phyloP scores from a whole-genome alignment of 2,329 filamentous ascomycete genomes.

The Curvularia lunata region DNA sequence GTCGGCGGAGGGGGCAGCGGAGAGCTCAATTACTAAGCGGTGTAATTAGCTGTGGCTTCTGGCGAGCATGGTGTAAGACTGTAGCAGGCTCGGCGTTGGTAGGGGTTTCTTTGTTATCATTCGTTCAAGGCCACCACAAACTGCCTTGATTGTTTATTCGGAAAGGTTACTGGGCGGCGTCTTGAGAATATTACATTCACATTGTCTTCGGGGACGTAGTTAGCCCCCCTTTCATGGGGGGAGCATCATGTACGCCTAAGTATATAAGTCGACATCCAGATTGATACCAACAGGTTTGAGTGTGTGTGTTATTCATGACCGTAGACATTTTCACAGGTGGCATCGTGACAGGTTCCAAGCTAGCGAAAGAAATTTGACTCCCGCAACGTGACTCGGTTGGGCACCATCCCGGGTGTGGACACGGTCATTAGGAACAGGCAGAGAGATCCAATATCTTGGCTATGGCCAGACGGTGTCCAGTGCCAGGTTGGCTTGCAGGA shows the following conservation, averaged over 20 bases:
- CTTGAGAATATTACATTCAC: constrained; percentile 4
- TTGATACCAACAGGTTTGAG: constrained; percentile 1
- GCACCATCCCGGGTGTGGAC: neutral
- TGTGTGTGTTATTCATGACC: neutral
- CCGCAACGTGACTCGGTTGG: neutral
- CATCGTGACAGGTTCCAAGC: neutral
- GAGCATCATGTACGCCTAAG: constrained; percentile 11
- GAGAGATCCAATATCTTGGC: constrained; percentile 8
- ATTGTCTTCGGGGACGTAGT: constrained; percentile 5
- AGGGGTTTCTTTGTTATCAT: constrained; percentile 14
- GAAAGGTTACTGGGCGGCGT: constrained; percentile 15
- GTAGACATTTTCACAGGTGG: neutral
- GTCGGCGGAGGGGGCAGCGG: constrained; percentile 66
- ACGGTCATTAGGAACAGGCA: neutral
- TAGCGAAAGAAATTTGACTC: neutral
- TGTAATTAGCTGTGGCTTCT: constrained; percentile 1
- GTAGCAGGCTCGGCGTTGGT: constrained; percentile 27
- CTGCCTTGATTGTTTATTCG: constrained; percentile 12
- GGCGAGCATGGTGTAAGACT: constrained; percentile 15
- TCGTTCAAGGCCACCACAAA: constrained; percentile 21
- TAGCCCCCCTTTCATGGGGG: neutral
- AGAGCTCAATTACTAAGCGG: constrained; percentile 81
- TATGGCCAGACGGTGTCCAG: constrained; percentile 8
- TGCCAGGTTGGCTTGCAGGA: constrained; percentile 3
- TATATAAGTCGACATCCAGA: constrained; percentile 7